Evolutionary conservation across 2,329 filamentous ascomycete genomes (phyloP).

Genomic region (Meredithiella fracta): DNA sequence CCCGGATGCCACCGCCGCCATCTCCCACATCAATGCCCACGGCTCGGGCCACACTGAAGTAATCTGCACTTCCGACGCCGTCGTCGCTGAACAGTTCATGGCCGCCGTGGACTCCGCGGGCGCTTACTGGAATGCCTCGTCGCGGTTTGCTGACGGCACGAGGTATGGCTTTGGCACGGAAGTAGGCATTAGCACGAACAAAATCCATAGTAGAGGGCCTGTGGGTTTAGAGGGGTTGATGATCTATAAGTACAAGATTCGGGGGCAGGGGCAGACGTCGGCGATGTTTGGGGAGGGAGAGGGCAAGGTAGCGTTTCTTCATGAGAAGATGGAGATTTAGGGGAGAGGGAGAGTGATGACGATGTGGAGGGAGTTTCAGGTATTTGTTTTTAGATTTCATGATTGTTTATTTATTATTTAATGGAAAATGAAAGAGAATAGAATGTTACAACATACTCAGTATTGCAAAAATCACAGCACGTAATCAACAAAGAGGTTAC

Average conservation of each 20-base stretch:
- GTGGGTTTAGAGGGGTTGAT: constrained; percentile 88
- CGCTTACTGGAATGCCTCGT: constrained; percentile 94
- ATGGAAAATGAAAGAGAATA: neutral
- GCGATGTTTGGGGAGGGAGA: constrained; percentile 53
- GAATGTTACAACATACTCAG: too few relatives aligned
- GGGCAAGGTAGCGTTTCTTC: constrained; percentile 41
- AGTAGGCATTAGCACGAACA: constrained; percentile 96
- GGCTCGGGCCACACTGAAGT: constrained; percentile 88
- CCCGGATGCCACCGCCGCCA: constrained; percentile 48
- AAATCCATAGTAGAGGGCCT: constrained; percentile 86
- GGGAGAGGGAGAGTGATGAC: neutral
- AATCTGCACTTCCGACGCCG: constrained; percentile 57
- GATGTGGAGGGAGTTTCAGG: neutral
- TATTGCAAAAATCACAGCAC: too few relatives aligned
- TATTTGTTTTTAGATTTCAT: neutral
- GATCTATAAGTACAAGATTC: constrained; percentile 92
- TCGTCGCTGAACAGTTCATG: constrained; percentile 67
- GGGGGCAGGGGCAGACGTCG: constrained; percentile 69
- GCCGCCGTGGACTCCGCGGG: constrained; percentile 72
- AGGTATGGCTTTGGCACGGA: constrained; percentile 95
- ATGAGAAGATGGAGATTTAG: constrained; percentile 30
- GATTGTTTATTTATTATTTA: neutral
- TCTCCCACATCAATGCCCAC: constrained; percentile 80
- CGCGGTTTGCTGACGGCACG: constrained; percentile 90
- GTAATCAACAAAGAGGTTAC: too few relatives aligned